These are phyloP conservation scores for Alternaria hordeiaustralica DNA, from an alignment of 2,329 filamentous ascomycete species.

Conservation along the genomic window DNA sequence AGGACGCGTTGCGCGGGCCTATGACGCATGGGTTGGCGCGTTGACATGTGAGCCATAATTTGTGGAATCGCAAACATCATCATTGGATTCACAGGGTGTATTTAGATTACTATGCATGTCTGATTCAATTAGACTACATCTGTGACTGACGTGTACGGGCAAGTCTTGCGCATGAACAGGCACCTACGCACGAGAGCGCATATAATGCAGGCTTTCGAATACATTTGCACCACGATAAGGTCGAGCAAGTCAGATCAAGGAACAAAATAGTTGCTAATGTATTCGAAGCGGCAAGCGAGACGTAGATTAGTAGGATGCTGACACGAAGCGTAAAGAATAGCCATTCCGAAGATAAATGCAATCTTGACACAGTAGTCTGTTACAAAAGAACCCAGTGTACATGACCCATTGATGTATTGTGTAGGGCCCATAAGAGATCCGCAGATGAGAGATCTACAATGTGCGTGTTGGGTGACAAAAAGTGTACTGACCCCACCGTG, in stretches of 20 bases:
- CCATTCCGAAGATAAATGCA: background rate
- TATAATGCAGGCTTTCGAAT: background rate
- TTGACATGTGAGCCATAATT: constrained; percentile 1
- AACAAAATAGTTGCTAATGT: background rate
- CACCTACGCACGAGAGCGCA: background rate
- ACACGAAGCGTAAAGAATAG: background rate
- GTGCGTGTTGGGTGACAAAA: background rate
- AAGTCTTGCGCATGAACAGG: background rate
- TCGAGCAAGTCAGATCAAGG: background rate
- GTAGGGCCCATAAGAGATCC: background rate
- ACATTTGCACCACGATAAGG: background rate
- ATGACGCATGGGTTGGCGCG: constrained; percentile 4
- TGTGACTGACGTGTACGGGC: background rate
- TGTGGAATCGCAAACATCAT: background rate
- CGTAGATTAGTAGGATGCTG: background rate
- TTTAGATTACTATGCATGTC: background rate
- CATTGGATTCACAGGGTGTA: background rate
- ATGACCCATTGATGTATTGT: background rate
- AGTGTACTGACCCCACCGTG: background rate
- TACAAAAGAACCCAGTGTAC: background rate
- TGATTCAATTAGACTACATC: background rate
- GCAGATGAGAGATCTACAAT: background rate
- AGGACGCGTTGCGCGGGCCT: constrained; percentile 5
- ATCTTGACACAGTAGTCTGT: background rate
- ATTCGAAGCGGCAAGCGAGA: background rate